Base-by-base conservation (phyloP, 2,329 filamentous ascomycete genomes). In the Diaporthe vaccinii region DNA sequence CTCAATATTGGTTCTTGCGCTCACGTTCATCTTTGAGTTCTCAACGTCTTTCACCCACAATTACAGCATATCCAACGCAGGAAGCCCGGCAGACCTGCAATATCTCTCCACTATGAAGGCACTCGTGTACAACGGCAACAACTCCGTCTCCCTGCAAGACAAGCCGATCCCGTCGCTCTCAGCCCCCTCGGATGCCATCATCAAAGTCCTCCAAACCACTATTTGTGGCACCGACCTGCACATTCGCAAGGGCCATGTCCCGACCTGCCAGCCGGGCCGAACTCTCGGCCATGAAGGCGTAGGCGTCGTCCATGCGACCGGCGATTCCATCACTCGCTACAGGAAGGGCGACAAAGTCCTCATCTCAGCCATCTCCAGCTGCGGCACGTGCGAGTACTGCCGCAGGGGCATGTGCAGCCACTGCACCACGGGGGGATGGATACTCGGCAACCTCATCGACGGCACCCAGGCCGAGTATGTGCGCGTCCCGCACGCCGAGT, bases 401-500 rank as follows among this genome's bases (percentile, higher is more conserved):
- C 85, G 85, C 8, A 82, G 81, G 62, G 86, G 86, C 31, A 89
- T 91, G 86, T 83, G 84, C 75, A 87, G 87, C 39, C 88, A 89
- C 77, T 91, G 89, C 80, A 83, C 83, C 10, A 86, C 85, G 17
- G 89, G 88, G 36, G 89, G 89, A 5, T 91, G 89, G 89, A 84
- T 86, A 7, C 82, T 91, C 2, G 89, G 89, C 28, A 87, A 91
- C 78, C 83, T 82, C 0, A 84, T 87, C 28, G 87, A 90, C 77
- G 89, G 89, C 59, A 90, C 87, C 0, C 89, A 91, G 78, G 89
- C 89, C n/a, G 89, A 90, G 78, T 90, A 87, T 76, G 88, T 90
- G 51, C 84, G 88, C 28, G 85, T 90, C 58, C 87, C 87, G 2
- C 85, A 87, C 78, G 89, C 88, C 0, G 85, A 87, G 73, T 84